phyloP scores from a whole-genome alignment of 2,329 filamentous ascomycete species.

The Canariomyces notabilis region DNA sequence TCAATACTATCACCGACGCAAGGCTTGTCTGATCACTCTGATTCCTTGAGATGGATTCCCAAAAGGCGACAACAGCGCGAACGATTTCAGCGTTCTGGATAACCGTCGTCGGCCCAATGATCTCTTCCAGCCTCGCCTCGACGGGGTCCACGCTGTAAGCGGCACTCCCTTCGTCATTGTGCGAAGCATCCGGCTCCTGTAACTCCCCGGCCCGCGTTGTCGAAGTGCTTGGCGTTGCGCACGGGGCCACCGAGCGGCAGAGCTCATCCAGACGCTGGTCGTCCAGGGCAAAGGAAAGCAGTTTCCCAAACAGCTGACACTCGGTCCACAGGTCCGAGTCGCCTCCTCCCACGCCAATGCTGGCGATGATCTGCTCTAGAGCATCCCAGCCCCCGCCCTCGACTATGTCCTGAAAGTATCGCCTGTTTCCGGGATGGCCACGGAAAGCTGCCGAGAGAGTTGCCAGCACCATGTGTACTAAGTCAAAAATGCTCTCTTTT shows the following conservation, averaged over 20 bases:
- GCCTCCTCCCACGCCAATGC: conserved; percentile 58
- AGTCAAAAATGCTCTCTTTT: conserved; percentile 59
- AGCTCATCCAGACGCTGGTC: conserved; percentile 69
- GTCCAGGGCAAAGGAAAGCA: conserved; percentile 75
- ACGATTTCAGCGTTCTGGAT: conserved; percentile 60
- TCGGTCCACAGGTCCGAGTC: conserved; percentile 64
- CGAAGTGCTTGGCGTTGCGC: background rate
- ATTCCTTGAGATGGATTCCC: conserved; percentile 55
- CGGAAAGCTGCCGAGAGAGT: conserved; percentile 71
- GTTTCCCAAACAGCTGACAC: conserved; percentile 73
- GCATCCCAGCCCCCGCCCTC: conserved; percentile 74
- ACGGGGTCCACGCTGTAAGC: conserved; percentile 27
- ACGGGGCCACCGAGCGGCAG: conserved; percentile 49
- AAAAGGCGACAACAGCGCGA: conserved; percentile 57
- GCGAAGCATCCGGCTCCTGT: background rate
- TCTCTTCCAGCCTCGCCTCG: conserved; percentile 39
- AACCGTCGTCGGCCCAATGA: conserved; percentile 47
- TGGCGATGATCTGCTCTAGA: conserved; percentile 66
- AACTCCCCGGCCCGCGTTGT: too few relatives aligned
- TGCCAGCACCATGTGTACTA: conserved; percentile 66
- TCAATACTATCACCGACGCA: conserved; percentile 60
- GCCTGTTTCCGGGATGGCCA: conserved; percentile 77
- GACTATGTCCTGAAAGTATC: conserved; percentile 76
- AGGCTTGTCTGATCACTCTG: conserved; percentile 41
- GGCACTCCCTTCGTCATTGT: conserved; percentile 1